Percentiles rank a stretch among this genome's conserved stretches.
Evolutionary conservation across 306 rosid genomes (phyloP).

Genomic region (Ochetophila trinervis): DNA sequence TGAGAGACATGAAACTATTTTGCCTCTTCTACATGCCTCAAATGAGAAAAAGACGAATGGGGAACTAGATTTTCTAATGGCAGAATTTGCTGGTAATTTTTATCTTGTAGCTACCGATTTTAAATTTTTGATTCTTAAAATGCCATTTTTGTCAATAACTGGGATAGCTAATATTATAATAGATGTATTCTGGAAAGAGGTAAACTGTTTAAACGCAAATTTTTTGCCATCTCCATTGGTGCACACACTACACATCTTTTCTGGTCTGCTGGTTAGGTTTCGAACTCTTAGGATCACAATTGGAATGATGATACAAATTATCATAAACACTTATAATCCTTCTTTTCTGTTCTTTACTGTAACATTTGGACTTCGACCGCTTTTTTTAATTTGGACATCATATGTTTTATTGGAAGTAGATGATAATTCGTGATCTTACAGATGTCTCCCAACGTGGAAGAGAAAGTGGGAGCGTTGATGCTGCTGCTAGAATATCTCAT

Average conservation of each 20-base stretch:
- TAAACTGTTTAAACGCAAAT: not conserved
- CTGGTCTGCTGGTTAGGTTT: not conserved
- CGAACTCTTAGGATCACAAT: not conserved
- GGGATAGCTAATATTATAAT: not conserved
- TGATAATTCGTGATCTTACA: conserved; percentile 39
- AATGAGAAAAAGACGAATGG: conserved; percentile 86
- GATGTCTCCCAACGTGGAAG: conserved; percentile 96
- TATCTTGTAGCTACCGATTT: conserved; percentile 13
- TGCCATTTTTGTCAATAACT: too few relatives aligned
- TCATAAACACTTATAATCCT: not conserved
- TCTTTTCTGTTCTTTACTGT: conserved; percentile 8
- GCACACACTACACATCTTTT: not conserved
- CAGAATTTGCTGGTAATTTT: conserved; percentile 86
- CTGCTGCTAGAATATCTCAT: conserved; percentile 61
- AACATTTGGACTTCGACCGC: not conserved
- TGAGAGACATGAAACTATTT: conserved; percentile 95
- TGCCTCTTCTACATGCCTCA: conserved; percentile 87
- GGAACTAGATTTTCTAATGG: conserved; percentile 92
- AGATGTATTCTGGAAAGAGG: not conserved
- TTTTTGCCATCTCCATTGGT: conserved; percentile 1
- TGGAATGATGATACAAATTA: not conserved
- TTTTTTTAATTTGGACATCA: conserved; percentile 8
- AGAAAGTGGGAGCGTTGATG: conserved; percentile 80
- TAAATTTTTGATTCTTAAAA: not conserved
- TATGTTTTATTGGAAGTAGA: conserved; percentile 21